Evolutionary conservation across 805 yeast genomes (phyloP).

Genomic region (Starmerella floris): DNA sequence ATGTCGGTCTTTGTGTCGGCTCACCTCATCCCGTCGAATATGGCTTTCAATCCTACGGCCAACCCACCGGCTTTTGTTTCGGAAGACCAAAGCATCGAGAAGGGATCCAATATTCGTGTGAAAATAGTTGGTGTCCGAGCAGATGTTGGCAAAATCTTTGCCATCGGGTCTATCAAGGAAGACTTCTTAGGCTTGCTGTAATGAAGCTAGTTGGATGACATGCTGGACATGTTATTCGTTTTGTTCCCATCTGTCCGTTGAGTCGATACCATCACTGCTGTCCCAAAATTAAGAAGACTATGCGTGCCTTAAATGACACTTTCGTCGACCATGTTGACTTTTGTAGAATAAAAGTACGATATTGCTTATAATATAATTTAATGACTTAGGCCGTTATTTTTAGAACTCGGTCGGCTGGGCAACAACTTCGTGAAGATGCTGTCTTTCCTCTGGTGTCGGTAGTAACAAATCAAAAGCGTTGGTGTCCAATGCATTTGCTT

Average conservation of each 20-base stretch:
- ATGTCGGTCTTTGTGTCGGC: conserved; percentile 87
- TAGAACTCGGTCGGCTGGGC: too few species aligned
- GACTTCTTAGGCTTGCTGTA: conserved; percentile 83
- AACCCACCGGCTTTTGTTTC: conserved; percentile 97
- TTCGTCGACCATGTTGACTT: too few species aligned
- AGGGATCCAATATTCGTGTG: conserved; percentile 84
- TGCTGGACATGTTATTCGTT: conserved; percentile 1
- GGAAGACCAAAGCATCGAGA: conserved; percentile 87
- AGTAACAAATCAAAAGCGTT: conserved; percentile 8
- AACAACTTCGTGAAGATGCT: not conserved
- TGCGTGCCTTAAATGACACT: too few species aligned
- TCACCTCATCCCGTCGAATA: conserved; percentile 85
- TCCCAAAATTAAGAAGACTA: too few species aligned
- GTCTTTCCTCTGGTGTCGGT: conserved; percentile 1
- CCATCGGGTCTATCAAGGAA: conserved; percentile 95
- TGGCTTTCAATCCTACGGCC: conserved; percentile 86
- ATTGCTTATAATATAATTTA: too few species aligned
- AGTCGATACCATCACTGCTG: too few species aligned
- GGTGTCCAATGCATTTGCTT: conserved; percentile 15
- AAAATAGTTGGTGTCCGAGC: conserved; percentile 96
- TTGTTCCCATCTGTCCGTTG: too few species aligned
- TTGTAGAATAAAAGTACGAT: too few species aligned
- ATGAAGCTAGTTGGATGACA: not conserved
- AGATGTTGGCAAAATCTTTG: conserved; percentile 93
- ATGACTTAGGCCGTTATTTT: too few species aligned